phyloP scores from a whole-genome alignment of 2,329 filamentous ascomycete genomes.

The Colletotrichum sojae region DNA sequence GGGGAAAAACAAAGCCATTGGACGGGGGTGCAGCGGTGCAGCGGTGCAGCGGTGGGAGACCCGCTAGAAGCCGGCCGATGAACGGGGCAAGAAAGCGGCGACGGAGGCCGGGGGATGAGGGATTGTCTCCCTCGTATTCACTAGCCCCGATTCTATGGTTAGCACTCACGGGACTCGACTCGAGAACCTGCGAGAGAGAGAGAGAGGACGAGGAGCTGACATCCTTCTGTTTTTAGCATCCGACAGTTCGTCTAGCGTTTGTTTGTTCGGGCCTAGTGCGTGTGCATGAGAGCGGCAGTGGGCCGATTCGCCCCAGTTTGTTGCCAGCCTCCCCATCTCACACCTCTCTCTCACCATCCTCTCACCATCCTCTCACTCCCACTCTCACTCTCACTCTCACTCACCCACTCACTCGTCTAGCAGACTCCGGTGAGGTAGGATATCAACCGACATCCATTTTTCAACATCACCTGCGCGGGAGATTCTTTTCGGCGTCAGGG shows the following conservation, averaged over 20 bases:
- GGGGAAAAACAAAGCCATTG: slow-evolving; percentile 20
- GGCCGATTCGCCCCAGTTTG: slow-evolving; percentile 13
- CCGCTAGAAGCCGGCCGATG: too few relatives aligned
- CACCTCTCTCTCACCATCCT: background rate
- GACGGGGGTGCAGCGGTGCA: too few relatives aligned
- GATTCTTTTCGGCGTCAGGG: background rate
- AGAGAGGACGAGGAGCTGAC: slow-evolving; percentile 14
- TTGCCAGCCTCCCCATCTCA: slow-evolving; percentile 22
- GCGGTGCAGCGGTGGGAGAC: too few relatives aligned
- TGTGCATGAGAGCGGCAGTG: background rate
- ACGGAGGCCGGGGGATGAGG: slow-evolving; percentile 18
- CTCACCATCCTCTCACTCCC: background rate
- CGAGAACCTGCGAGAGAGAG: slow-evolving; percentile 1
- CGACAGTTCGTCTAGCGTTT: background rate
- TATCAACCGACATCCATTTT: background rate
- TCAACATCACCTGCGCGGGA: slow-evolving; percentile 3
- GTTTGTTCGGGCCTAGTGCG: background rate
- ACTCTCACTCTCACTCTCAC: background rate
- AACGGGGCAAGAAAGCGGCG: background rate
- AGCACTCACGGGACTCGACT: slow-evolving; percentile 23
- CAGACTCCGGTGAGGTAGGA: background rate
- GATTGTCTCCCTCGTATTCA: slow-evolving; percentile 34
- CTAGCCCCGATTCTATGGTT: background rate
- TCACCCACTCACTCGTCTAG: too few relatives aligned
- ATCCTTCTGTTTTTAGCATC: slow-evolving; percentile 34